phyloP scores from a whole-genome alignment of 2,329 filamentous ascomycete genomes.

The Ceratocystiopsis brevicomis region DNA sequence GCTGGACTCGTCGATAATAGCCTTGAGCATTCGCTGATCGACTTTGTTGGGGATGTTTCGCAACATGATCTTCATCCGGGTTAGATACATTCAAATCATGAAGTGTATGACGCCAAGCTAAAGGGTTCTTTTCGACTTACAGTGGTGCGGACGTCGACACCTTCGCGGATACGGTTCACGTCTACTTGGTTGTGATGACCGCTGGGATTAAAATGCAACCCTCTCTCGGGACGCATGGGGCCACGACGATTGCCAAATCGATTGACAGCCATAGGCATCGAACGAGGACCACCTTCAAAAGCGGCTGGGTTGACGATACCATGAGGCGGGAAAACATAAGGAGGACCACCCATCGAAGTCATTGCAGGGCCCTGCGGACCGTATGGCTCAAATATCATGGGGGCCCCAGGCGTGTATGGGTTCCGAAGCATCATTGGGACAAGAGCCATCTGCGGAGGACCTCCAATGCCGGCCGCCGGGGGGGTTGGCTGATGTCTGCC shows the following conservation, averaged over 20 bases:
- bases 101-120: not conserved
- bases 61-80: slow-evolving; percentile 55
- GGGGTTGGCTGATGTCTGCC: slow-evolving; percentile 6
- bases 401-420: slow-evolving; percentile 13
- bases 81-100: not conserved
- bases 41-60: slow-evolving; percentile 90
- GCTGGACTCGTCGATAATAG: slow-evolving; percentile 59
- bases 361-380: slow-evolving; percentile 13
- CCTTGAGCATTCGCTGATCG: slow-evolving; percentile 57
- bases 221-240: slow-evolving; percentile 25
- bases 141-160: slow-evolving; percentile 57
- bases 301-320: slow-evolving; percentile 7
- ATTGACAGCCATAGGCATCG: slow-evolving; percentile 18
- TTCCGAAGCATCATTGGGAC: slow-evolving; percentile 19
- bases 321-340: slow-evolving; percentile 4
- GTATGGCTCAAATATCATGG: slow-evolving; percentile 18
- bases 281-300: slow-evolving; percentile 23
- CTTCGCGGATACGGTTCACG: slow-evolving; percentile 38
- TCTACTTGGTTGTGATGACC: slow-evolving; percentile 45
- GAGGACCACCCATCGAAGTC: slow-evolving; percentile 10
- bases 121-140: slow-evolving; percentile 25
- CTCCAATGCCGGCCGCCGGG: slow-evolving; percentile 9
- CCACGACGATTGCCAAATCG: slow-evolving; percentile 27
- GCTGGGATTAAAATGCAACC: slow-evolving; percentile 26
- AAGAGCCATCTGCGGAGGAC: slow-evolving; percentile 17